Conservation (phyloP, 2,329 filamentous ascomycete species). For the Cercospora canescens region DNA sequence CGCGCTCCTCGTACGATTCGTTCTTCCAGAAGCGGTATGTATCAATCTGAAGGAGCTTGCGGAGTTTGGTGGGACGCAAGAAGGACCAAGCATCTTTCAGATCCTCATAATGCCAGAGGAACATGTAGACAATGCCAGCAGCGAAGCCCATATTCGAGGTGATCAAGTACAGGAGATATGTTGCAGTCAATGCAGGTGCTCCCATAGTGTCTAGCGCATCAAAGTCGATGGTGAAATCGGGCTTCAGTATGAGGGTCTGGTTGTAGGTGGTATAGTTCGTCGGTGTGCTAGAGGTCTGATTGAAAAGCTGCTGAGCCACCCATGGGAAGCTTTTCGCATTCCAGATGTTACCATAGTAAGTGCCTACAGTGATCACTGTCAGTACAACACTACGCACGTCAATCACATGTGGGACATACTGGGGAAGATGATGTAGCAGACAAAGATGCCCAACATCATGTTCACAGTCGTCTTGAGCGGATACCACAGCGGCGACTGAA, state of each 20-base stretch:
- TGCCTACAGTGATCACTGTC: not conserved
- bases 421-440: constrained; percentile 25
- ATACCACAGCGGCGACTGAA: constrained; percentile 11
- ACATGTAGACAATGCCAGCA: constrained; percentile 48
- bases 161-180: constrained; percentile 43
- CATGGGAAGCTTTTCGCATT: constrained; percentile 45
- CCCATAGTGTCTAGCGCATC: constrained; percentile 39
- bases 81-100: constrained; percentile 41
- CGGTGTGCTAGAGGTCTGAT: constrained; percentile 37
- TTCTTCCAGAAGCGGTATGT: constrained; percentile 34
- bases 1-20: constrained; percentile 26
- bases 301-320: constrained; percentile 45
- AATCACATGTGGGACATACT: not conserved
- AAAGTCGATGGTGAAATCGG: constrained; percentile 41
- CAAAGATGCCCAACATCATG: constrained; percentile 11
- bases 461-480: constrained; percentile 8
- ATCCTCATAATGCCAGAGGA: constrained; percentile 35
- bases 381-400: not conserved
- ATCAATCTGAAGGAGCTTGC: constrained; percentile 19
- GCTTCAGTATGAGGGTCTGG: constrained; percentile 45
- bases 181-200: constrained; percentile 44
- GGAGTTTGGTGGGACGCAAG: constrained; percentile 26
- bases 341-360: constrained; percentile 48
- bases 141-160: constrained; percentile 50
- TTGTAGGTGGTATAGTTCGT: constrained; percentile 44